Evolutionary conservation across 2,329 filamentous ascomycete species (phyloP), one percentile per base, ranked within the genome.

Genomic region (Podosphaera fusca): DNA sequence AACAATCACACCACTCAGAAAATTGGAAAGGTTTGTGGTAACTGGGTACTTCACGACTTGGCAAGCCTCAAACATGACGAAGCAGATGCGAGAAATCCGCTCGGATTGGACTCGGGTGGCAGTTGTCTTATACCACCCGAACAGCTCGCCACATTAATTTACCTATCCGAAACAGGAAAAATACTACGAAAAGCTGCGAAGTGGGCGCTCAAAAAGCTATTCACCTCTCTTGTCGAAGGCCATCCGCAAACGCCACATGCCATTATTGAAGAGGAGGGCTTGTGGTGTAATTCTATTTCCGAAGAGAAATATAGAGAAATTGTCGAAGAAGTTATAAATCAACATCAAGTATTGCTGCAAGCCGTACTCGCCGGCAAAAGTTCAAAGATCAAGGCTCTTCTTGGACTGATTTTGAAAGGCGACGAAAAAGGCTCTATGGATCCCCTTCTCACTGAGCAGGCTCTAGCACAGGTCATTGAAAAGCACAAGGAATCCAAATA

Each of bases 41-140:
- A 82, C 64, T 83, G 79, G 84, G 81, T 85, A 51, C 73, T 88
- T 35, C 84, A 89, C 64, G 84, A 88, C 64, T 74, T 88, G 2
- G 85, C 84, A 6, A 81, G 82, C 1, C 69, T 87, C 9, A 80
- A 78, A 10, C 74, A 77, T 1, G 76, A 78, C 49, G 12, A 55
- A 5, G 55, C 58, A 3, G 61, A 64, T 6, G 62, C 63, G 12
- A 62, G 63, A 7, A 63, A 64, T 33, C 60, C 64, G 1, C 57
- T 66, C 4, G 21, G 55, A 2, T 62, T 66, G 49, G 64, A 61
- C 2, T 51, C 45, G 1, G 58, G 62, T 8, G 66, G 66, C 1
- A 51, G 58, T 4, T 67, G 63, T 45, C 55, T 66, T 0, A 62
- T 68, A 12, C 46, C 61, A 4, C 36, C 59, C 10, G 12, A 46